Conservation (phyloP, 2,329 filamentous ascomycete genomes). For the Sporothrix sp. region DNA sequence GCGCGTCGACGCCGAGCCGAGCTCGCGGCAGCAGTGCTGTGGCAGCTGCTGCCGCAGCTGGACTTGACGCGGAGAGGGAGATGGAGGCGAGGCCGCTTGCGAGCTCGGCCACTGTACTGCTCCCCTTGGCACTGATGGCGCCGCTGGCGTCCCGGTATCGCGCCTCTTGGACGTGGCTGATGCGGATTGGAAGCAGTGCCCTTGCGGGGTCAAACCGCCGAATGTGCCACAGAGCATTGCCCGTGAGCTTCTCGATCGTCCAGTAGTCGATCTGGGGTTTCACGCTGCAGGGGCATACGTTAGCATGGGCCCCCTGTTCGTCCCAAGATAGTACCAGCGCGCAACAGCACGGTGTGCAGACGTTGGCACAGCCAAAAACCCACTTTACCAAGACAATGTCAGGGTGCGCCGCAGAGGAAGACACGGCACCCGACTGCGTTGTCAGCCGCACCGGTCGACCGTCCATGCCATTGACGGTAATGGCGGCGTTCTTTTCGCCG, state of each 20-base stretch:
- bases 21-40: not conserved
- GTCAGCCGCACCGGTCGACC: slow-evolving; percentile 11
- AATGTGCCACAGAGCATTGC: slow-evolving; percentile 15
- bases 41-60: not conserved
- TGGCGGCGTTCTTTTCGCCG: slow-evolving; percentile 5
- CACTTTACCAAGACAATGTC: slow-evolving; percentile 17
- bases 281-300: slow-evolving; percentile 3
- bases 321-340: not conserved
- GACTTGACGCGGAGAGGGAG: not conserved
- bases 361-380: no score
- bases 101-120: slow-evolving; percentile 8
- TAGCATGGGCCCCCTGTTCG: not conserved
- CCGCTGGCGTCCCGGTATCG: slow-evolving; percentile 14
- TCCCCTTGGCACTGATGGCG: not conserved
- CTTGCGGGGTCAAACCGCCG: slow-evolving; percentile 9
- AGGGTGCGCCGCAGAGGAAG: slow-evolving; percentile 9
- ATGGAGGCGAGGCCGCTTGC: slow-evolving; percentile 9
- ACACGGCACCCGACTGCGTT: slow-evolving; percentile 6
- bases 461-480: slow-evolving; percentile 13
- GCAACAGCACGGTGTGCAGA: not conserved
- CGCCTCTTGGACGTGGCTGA: slow-evolving; percentile 11
- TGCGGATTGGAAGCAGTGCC: slow-evolving; percentile 14
- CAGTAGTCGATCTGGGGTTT: slow-evolving; percentile 15
- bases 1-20: slow-evolving; percentile 3
- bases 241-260: slow-evolving; percentile 16